phyloP scores from a whole-genome alignment of 768 basidiomycete genomes.

The Phylloporus arenicola region DNA sequence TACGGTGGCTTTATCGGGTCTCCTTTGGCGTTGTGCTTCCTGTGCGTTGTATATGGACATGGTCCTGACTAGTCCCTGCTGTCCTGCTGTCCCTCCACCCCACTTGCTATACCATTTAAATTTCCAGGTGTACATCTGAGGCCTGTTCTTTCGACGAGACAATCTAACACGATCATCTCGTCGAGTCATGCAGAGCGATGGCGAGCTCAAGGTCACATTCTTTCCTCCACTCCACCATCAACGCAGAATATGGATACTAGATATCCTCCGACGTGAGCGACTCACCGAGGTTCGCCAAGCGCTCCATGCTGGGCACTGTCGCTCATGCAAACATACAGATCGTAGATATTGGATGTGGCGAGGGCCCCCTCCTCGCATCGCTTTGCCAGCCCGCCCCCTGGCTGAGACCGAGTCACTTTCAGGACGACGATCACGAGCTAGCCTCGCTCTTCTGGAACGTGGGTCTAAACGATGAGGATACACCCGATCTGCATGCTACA shows the following conservation, averaged over 20 bases:
- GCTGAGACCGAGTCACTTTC: constrained; percentile 36
- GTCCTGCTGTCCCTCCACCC: neutral
- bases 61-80: too few relatives aligned
- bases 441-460: constrained; percentile 20
- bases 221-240: constrained; percentile 64
- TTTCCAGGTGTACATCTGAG: neutral
- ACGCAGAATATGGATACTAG: constrained; percentile 66
- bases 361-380: constrained; percentile 64
- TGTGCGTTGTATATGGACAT: constrained; percentile 4
- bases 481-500: constrained; percentile 53
- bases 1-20: constrained; percentile 16
- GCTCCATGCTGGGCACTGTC: neutral
- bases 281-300: constrained; percentile 44
- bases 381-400: constrained; percentile 75
- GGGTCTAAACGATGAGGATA: constrained; percentile 32
- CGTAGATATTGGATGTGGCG: constrained; percentile 81
- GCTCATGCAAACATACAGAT: constrained; percentile 40
- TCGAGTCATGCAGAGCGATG: constrained; percentile 15
- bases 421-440: constrained; percentile 17
- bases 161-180: neutral
- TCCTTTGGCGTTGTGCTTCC: constrained; percentile 17
- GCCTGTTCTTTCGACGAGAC: neutral
- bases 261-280: constrained; percentile 52
- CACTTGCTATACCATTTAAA: neutral
- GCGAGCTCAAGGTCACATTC: constrained; percentile 50